These are phyloP conservation scores for Umbelopsis ramanniana DNA, from an alignment of 192 early-diverging fungal genomes.

Conservation along the genomic window DNA sequence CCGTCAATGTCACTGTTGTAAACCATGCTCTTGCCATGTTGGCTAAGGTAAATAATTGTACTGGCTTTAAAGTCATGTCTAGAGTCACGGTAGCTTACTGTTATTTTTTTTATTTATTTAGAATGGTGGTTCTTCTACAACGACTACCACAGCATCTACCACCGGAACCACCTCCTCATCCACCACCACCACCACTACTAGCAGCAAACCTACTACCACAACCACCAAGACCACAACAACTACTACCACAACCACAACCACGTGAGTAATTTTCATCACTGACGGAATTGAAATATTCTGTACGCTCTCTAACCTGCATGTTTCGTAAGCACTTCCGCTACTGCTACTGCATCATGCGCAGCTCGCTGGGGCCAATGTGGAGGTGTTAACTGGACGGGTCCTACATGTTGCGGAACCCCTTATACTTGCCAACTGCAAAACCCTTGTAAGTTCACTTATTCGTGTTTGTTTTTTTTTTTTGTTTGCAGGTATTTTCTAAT, in stretches of 20 bases:
- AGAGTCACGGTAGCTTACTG: not conserved
- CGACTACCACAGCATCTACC: not conserved
- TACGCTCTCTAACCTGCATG: not conserved
- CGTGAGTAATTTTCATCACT: not conserved
- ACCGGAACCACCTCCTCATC: too few relatives aligned
- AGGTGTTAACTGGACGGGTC: not conserved
- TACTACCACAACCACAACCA: not conserved
- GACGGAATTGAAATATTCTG: not conserved
- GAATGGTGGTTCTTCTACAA: not conserved
- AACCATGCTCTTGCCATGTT: not conserved
- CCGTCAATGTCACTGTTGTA: not conserved
- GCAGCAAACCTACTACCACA: not conserved
- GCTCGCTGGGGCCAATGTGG: not conserved
- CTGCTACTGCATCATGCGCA: not conserved
- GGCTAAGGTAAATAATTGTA: not conserved
- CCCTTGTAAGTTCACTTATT: not conserved
- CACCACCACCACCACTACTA: not conserved
- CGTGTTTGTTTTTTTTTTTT: not conserved
- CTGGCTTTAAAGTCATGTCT: not conserved
- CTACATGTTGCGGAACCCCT: not conserved
- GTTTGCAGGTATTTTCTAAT: not conserved
- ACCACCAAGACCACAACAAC: not conserved
- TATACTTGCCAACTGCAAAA: not conserved
- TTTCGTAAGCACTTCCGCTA: not conserved
- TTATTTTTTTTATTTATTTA: not conserved